Evolutionary conservation across 352 stramenopile genomes (phyloP).

Genomic region (Phytopythium delawarense): DNA sequence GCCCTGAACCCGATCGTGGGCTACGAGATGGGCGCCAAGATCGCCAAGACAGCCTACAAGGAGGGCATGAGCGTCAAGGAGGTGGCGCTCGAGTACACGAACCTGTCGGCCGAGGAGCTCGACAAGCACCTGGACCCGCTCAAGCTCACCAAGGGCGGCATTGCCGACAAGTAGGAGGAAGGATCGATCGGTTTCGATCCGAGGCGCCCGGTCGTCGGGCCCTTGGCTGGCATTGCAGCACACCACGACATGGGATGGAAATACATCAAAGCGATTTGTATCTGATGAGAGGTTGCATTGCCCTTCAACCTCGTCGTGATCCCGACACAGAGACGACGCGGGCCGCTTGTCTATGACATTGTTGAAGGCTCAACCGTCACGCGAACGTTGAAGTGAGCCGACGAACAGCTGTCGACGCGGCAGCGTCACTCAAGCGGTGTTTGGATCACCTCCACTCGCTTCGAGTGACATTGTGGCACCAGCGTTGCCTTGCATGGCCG

Average conservation of each 20-base stretch:
- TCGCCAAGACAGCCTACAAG: constrained; percentile 58
- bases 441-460: too few relatives aligned
- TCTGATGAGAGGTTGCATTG: too few relatives aligned
- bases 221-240: not conserved
- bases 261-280: too few relatives aligned
- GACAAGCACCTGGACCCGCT: constrained; percentile 48
- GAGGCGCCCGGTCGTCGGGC: too few relatives aligned
- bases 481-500: too few relatives aligned
- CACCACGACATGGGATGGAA: too few relatives aligned
- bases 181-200: too few relatives aligned
- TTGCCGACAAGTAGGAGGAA: constrained; percentile 21
- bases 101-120: constrained; percentile 40
- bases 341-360: too few relatives aligned
- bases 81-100: constrained; percentile 35
- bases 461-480: too few relatives aligned
- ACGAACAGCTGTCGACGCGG: not conserved
- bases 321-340: too few relatives aligned
- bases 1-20: constrained; percentile 53
- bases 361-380: too few relatives aligned
- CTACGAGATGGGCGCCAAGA: constrained; percentile 52
- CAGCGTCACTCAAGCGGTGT: not conserved
- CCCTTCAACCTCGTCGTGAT: too few relatives aligned
- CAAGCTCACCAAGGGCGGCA: constrained; percentile 41
- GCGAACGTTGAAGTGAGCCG: not conserved
- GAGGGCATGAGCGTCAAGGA: constrained; percentile 48